A percentile compares a stretch with the other conserved stretches of the same genome.
Evolutionary conservation across 345 rosid species (phyloP).

Genomic region (Ailanthus altissimus): DNA sequence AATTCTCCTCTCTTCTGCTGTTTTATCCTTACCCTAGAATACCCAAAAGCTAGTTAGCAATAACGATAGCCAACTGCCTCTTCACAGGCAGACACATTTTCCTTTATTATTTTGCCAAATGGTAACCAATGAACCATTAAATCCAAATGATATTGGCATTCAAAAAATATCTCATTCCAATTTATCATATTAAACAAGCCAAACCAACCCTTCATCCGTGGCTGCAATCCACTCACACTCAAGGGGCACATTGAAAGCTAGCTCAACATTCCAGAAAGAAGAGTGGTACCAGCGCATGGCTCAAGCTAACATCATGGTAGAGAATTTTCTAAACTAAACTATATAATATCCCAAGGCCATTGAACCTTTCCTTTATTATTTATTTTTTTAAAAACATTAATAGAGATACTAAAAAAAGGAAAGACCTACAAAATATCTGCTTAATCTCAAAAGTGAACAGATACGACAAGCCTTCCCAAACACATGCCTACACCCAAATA

Average conservation of each 20-base stretch:
- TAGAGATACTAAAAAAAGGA: background rate
- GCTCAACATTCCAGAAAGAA: background rate
- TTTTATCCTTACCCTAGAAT: constrained; percentile 66
- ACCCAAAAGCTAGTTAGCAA: constrained; percentile 19
- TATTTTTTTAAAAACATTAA: background rate
- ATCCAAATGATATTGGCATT: background rate
- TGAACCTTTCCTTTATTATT: background rate
- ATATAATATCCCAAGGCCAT: background rate
- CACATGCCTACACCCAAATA: background rate
- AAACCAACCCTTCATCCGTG: background rate
- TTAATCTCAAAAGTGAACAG: background rate
- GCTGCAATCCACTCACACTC: background rate
- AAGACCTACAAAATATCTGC: background rate
- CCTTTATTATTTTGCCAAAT: background rate
- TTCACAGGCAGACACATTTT: background rate
- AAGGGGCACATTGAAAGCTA: background rate
- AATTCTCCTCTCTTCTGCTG: constrained; percentile 71
- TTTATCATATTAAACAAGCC: background rate
- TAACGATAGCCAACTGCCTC: background rate
- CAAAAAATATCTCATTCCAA: background rate
- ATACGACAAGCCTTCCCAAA: background rate
- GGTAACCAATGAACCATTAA: constrained; percentile 5
- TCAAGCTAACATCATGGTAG: background rate
- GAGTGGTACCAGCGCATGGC: background rate
- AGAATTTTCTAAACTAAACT: background rate